Conservation (phyloP, 2,329 filamentous ascomycete genomes). For the Cyclaneusma minus region DNA sequence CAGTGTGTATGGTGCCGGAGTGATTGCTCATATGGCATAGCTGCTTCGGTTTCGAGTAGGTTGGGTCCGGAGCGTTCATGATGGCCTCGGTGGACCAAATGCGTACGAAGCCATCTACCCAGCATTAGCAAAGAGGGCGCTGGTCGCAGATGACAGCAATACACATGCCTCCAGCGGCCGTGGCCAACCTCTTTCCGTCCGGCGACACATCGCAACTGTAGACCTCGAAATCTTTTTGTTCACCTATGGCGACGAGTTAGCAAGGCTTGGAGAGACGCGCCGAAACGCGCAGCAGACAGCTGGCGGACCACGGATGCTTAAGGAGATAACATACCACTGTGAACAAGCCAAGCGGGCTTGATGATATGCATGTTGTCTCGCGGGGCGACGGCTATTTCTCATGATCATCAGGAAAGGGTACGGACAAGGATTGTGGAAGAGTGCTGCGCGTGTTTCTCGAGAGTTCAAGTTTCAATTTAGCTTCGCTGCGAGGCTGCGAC, state of each 20-base stretch:
- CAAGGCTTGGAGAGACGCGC: slow-evolving; percentile 2
- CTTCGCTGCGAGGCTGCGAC: too few species aligned
- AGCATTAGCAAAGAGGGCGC: slow-evolving; percentile 9
- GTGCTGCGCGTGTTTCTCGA: too few species aligned
- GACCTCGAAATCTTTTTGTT: slow-evolving; percentile 96
- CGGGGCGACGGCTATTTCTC: too few species aligned
- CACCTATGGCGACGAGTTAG: slow-evolving; percentile 35
- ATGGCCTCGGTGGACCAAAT: slow-evolving; percentile 97
- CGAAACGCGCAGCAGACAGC: too few species aligned
- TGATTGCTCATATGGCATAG: slow-evolving; percentile 97
- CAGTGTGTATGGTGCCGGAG: slow-evolving; percentile 90
- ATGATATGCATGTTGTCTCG: slow-evolving; percentile 57
- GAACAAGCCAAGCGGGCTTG: slow-evolving; percentile 90
- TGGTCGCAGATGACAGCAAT: slow-evolving; percentile 1
- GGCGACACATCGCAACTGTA: slow-evolving; percentile 97
- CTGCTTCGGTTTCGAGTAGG: slow-evolving; percentile 70
- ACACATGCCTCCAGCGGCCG: slow-evolving; percentile 70
- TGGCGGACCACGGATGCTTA: too few species aligned
- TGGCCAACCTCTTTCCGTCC: slow-evolving; percentile 81
- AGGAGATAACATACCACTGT: slow-evolving; percentile 49
- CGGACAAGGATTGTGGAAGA: too few species aligned
- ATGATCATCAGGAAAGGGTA: too few species aligned
- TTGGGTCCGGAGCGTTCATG: slow-evolving; percentile 58
- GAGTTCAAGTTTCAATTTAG: too few species aligned
- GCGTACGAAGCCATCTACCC: slow-evolving; percentile 78